A percentile compares a stretch with the other conserved stretches of the same genome.
Conservation (phyloP, 2,329 filamentous ascomycete genomes). For the Xylaria sp. region DNA sequence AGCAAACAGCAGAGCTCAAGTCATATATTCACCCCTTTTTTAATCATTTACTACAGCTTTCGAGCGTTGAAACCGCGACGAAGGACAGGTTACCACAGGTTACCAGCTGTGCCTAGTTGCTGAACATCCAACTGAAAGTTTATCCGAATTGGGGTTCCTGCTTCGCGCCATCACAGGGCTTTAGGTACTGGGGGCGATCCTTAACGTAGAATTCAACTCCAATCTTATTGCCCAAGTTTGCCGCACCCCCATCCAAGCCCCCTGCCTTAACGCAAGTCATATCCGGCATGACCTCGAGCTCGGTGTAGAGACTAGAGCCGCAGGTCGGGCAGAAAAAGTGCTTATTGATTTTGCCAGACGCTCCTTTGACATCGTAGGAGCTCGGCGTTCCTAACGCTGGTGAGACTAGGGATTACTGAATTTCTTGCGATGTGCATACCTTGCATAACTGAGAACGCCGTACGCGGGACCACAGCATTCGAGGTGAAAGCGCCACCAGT, state of each 20-base stretch:
- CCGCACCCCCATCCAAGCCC: conserved; percentile 21
- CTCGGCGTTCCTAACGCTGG: conserved; percentile 9
- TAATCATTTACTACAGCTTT: neutral
- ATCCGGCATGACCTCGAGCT: conserved; percentile 30
- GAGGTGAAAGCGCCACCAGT: conserved; percentile 25
- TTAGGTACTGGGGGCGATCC: conserved; percentile 21
- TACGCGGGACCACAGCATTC: conserved; percentile 25
- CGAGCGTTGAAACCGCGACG: too few relatives aligned
- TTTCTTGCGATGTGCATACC: conserved; percentile 10
- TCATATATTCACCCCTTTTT: too few relatives aligned
- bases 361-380: conserved; percentile 20
- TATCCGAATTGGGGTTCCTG: conserved; percentile 26
- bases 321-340: conserved; percentile 30
- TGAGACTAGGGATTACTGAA: neutral
- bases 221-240: conserved; percentile 25
- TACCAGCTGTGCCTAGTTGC: neutral
- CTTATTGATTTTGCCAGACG: conserved; percentile 29
- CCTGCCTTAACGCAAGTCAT: conserved; percentile 30
- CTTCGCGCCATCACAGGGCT: conserved; percentile 24
- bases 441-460: conserved; percentile 23
- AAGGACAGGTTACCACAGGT: neutral
- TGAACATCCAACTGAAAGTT: neutral
- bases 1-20: too few relatives aligned
- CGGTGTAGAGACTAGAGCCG: conserved; percentile 29
- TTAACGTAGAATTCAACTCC: conserved; percentile 26